Evolutionary conservation across 768 basidiomycete genomes (phyloP).

Genomic region (Pleurotus tuoliensis): DNA sequence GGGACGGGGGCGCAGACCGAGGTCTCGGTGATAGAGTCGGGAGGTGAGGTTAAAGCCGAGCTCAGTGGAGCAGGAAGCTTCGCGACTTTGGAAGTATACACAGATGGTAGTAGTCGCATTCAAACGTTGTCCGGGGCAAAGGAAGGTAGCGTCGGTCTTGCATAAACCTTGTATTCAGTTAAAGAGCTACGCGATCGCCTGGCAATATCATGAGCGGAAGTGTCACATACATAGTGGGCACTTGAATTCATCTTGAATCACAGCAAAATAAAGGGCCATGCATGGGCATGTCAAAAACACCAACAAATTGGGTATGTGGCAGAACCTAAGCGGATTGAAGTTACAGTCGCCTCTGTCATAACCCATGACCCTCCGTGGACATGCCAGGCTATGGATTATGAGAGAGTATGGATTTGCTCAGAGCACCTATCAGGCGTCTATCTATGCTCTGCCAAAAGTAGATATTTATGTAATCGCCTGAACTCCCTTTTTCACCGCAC

Average conservation of each 20-base stretch:
- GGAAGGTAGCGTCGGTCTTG: background rate
- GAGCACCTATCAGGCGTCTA: no score
- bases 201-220: background rate
- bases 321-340: slow-evolving; percentile 66
- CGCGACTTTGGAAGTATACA: background rate
- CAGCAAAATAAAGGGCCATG: slow-evolving; percentile 48
- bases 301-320: slow-evolving; percentile 74
- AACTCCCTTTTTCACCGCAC: no score
- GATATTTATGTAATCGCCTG: no score
- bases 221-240: background rate
- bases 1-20: background rate
- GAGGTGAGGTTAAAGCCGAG: background rate
- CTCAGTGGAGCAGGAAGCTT: background rate
- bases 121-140: background rate
- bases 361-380: no score
- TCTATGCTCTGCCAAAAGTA: no score
- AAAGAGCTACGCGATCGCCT: background rate
- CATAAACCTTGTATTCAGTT: background rate
- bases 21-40: background rate
- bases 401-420: no score
- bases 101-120: background rate
- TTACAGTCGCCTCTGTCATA: no score
- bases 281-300: slow-evolving; percentile 73
- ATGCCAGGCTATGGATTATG: no score
- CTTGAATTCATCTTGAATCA: background rate